These are phyloP conservation scores for Aspergillus sergii DNA, from an alignment of 2,329 filamentous ascomycete species.

Conservation along the genomic window DNA sequence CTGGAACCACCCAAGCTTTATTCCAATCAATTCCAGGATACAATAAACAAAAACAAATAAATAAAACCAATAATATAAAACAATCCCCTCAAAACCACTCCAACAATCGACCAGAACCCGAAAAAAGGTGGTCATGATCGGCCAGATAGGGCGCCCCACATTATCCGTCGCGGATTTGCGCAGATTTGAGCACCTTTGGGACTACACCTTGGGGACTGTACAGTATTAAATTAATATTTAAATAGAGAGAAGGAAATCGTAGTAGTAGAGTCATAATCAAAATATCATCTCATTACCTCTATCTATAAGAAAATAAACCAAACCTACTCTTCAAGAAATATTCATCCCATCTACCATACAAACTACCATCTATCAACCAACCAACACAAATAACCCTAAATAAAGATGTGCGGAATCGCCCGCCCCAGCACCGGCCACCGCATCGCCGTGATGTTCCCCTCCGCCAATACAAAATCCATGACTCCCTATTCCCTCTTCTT, in stretches of 20 bases:
- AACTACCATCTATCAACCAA: no score
- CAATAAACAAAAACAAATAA: no score
- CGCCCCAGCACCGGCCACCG: slow-evolving; percentile 49
- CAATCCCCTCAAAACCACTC: background rate
- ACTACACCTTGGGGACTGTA: slow-evolving; percentile 14
- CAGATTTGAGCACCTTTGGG: slow-evolving; percentile 27
- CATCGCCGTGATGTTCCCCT: slow-evolving; percentile 38
- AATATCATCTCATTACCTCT: no score
- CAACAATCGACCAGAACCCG: background rate
- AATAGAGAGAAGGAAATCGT: background rate
- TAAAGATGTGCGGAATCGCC: slow-evolving; percentile 48
- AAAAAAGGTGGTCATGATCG: background rate
- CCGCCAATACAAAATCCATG: slow-evolving; percentile 17
- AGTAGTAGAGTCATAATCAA: background rate
- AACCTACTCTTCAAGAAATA: background rate
- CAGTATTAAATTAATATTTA: background rate
- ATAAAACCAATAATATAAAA: background rate
- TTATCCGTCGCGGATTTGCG: slow-evolving; percentile 16
- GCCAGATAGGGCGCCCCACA: background rate
- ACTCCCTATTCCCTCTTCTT: slow-evolving; percentile 37
- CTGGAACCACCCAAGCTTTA: no score
- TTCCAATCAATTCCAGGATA: no score
- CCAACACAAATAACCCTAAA: no score
- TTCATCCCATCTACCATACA: background rate
- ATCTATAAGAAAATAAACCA: no score